These are phyloP conservation scores for Trichoderma lentiforme DNA, from an alignment of 2,329 filamentous ascomycete genomes.

Conservation along the genomic window DNA sequence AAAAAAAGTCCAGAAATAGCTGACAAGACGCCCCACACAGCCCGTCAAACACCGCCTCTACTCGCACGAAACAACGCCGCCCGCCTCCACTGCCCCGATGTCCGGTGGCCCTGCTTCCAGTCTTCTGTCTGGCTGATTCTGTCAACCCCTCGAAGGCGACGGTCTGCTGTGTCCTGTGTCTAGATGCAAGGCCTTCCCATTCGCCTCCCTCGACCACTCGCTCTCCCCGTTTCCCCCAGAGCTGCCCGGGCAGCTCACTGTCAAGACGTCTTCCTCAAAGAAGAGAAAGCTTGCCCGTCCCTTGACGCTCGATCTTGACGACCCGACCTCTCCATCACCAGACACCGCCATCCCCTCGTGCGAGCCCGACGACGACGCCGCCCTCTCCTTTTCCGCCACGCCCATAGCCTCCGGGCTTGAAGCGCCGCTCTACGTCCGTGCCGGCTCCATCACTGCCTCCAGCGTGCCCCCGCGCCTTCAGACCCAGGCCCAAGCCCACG, in stretches of 20 bases:
- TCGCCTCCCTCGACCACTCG: constrained; percentile 9
- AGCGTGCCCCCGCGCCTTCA: constrained; percentile 53
- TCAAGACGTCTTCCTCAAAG: constrained; percentile 72
- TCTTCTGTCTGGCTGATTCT: constrained; percentile 19
- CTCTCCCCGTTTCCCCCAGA: constrained; percentile 32
- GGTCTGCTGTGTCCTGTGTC: neutral
- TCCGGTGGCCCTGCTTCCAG: constrained; percentile 16
- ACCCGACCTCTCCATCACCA: constrained; percentile 36
- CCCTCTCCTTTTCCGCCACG: constrained; percentile 49
- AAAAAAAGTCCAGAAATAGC: constrained; percentile 5
- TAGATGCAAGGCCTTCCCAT: constrained; percentile 15
- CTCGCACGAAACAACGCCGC: constrained; percentile 6
- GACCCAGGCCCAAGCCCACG: constrained; percentile 37
- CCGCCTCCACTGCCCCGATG: constrained; percentile 19
- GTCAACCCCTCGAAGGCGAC: constrained; percentile 18
- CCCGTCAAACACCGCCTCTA: constrained; percentile 16
- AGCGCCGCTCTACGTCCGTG: constrained; percentile 40
- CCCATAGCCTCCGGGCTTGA: constrained; percentile 38
- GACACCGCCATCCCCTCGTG: constrained; percentile 52
- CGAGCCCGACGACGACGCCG: constrained; percentile 48
- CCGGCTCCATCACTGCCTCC: constrained; percentile 46
- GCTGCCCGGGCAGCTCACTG: constrained; percentile 64
- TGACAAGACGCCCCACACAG: constrained; percentile 15
- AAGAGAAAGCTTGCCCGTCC: constrained; percentile 63
- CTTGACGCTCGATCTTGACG: constrained; percentile 42